phyloP scores from a whole-genome alignment of 1,139 yeast genomes.

The Yamadazyma buinensis region DNA sequence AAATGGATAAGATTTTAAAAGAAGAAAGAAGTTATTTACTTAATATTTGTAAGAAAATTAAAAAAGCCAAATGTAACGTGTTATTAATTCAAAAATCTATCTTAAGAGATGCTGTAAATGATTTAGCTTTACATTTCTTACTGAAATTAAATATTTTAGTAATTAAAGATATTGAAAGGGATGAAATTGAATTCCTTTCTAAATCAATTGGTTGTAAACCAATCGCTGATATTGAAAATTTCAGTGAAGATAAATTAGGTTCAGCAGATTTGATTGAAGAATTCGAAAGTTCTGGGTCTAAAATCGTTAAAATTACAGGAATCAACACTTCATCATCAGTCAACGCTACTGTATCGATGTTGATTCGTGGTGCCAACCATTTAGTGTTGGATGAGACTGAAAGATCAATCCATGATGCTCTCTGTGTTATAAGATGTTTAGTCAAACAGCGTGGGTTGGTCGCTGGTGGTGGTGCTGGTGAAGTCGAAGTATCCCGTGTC shows the following conservation, averaged over 20 bases:
- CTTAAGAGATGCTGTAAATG: constrained; percentile 95
- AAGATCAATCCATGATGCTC: constrained; percentile 93
- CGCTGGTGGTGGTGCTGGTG: constrained; percentile 99
- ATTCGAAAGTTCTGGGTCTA: constrained; percentile 88
- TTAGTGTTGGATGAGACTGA: constrained; percentile 93
- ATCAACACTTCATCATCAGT: constrained; percentile 28
- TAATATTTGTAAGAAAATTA: constrained; percentile 92
- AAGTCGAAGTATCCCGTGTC: constrained; percentile 85
- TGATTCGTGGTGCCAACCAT: constrained; percentile 92
- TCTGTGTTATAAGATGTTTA: constrained; percentile 92
- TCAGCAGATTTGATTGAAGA: constrained; percentile 91
- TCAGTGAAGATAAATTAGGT: constrained; percentile 90
- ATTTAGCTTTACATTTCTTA: constrained; percentile 89
- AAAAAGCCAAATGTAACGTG: constrained; percentile 95
- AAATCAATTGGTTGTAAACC: constrained; percentile 94
- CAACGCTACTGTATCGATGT: constrained; percentile 72
- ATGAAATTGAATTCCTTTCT: constrained; percentile 90
- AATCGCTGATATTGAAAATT: constrained; percentile 89
- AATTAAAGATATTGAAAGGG: constrained; percentile 93
- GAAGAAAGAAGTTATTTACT: constrained; percentile 95
- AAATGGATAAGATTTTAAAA: constrained; percentile 96
- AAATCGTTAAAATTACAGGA: constrained; percentile 87
- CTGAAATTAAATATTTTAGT: constrained; percentile 92
- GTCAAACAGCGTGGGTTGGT: constrained; percentile 92
- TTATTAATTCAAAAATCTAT: constrained; percentile 90